Percentiles rank a stretch among this genome's conserved stretches.
These are phyloP conservation scores for Blastobotrys illinoisensis DNA, from an alignment of 1,139 yeast species.

Conservation along the genomic window DNA sequence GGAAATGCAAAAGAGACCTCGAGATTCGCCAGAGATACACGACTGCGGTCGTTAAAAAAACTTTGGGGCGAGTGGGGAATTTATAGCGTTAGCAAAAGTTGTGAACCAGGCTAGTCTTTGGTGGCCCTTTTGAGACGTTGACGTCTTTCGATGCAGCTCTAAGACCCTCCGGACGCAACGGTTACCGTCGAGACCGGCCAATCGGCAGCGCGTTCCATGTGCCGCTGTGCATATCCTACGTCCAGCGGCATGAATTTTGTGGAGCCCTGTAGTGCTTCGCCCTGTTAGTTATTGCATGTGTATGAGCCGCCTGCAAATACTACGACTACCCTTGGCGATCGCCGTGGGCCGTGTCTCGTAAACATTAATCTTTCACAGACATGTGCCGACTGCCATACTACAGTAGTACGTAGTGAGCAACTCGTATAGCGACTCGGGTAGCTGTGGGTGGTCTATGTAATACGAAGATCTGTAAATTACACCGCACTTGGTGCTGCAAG, in stretches of 20 bases:
- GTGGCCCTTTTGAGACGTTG: not conserved
- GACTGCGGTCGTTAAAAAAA: not conserved
- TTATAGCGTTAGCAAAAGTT: not conserved
- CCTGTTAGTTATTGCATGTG: not conserved
- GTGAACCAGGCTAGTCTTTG: not conserved
- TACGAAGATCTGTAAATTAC: not conserved
- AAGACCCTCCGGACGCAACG: not conserved
- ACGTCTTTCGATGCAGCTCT: not conserved
- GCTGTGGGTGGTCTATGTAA: no score
- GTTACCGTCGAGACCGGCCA: not conserved
- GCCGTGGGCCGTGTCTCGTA: not conserved
- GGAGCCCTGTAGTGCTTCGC: not conserved
- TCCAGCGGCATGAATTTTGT: not conserved
- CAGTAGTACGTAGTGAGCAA: no score
- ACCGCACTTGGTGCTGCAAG: no score
- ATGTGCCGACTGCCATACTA: not conserved
- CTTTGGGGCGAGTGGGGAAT: not conserved
- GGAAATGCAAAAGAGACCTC: not conserved
- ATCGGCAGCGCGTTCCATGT: not conserved
- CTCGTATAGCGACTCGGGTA: no score
- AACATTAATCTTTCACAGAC: not conserved
- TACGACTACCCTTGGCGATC: not conserved
- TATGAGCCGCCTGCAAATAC: not conserved
- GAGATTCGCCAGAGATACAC: not conserved
- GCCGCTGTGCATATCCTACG: not conserved